Percentiles rank a stretch among this genome's conserved stretches.
Evolutionary conservation across 2,329 filamentous ascomycete species (phyloP).

Genomic region (Orbilia javanica): DNA sequence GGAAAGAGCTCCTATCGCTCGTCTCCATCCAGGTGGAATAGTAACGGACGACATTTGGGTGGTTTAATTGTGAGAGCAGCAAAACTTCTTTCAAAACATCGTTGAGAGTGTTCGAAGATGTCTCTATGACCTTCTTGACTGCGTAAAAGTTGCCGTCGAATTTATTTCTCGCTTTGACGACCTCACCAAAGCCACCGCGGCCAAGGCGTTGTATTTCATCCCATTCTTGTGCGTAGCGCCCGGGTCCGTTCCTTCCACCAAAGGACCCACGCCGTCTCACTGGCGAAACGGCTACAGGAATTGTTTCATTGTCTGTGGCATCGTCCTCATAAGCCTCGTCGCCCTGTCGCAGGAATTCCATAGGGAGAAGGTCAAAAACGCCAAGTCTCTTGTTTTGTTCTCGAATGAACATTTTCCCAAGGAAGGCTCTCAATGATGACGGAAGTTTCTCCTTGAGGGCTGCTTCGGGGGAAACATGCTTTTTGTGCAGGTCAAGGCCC

Average conservation of each 20-base stretch:
- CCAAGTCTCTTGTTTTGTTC: constrained; percentile 87
- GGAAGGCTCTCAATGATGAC: constrained; percentile 80
- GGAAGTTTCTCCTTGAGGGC: constrained; percentile 80
- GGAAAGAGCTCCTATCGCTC: constrained; percentile 60
- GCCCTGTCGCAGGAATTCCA: constrained; percentile 69
- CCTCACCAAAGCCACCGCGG: constrained; percentile 94
- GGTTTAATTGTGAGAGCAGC: constrained; percentile 89
- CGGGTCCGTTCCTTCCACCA: constrained; percentile 65
- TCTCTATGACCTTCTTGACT: constrained; percentile 94
- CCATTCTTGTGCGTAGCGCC: constrained; percentile 87
- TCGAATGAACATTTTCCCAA: constrained; percentile 84
- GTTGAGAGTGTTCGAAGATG: constrained; percentile 80
- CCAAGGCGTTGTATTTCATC: constrained; percentile 89
- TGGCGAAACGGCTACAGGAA: constrained; percentile 63
- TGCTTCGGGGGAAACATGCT: constrained; percentile 81
- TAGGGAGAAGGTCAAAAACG: constrained; percentile 78
- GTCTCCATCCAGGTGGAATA: constrained; percentile 96
- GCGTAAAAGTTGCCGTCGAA: constrained; percentile 94
- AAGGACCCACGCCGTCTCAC: constrained; percentile 62
- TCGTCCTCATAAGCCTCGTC: constrained; percentile 65
- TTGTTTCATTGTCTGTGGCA: constrained; percentile 61
- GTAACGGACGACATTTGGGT: constrained; percentile 88
- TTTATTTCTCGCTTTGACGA: constrained; percentile 94
- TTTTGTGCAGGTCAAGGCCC: constrained; percentile 79
- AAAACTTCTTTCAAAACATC: constrained; percentile 88